phyloP scores from a whole-genome alignment of 371 early-diverging fungal genomes.

The Rhizopus stolonifer region DNA sequence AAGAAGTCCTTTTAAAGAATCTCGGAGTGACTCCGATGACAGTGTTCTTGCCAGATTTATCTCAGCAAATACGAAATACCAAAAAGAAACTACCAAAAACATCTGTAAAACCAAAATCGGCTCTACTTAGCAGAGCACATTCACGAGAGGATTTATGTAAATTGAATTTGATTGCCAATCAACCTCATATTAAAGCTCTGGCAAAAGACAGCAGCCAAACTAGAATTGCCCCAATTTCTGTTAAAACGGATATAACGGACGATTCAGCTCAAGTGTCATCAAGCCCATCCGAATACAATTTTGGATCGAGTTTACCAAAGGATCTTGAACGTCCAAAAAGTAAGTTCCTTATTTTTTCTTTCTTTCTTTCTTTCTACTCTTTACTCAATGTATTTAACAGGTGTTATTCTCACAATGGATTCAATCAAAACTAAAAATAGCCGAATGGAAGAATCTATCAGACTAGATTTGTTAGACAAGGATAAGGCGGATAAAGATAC shows the following conservation, averaged over 20 bases:
- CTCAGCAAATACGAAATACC: constrained; percentile 17
- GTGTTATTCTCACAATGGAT: constrained; percentile 25
- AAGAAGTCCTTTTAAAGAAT: constrained; percentile 56
- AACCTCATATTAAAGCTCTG: constrained; percentile 42
- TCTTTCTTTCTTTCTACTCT: too few species aligned
- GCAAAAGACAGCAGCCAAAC: constrained; percentile 79
- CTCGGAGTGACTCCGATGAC: constrained; percentile 72
- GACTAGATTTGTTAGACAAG: constrained; percentile 9
- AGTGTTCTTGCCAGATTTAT: constrained; percentile 61
- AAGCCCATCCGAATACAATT: constrained; percentile 32
- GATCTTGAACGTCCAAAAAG: constrained; percentile 26
- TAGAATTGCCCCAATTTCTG: constrained; percentile 54
- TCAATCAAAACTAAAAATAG: constrained; percentile 12
- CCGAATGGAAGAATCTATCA: constrained; percentile 11
- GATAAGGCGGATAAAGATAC: constrained; percentile 1
- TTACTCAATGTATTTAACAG: background rate
- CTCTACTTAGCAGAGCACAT: constrained; percentile 1
- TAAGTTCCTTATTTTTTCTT: too few species aligned
- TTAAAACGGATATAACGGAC: constrained; percentile 55
- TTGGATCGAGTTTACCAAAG: constrained; percentile 23
- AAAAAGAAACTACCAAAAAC: background rate
- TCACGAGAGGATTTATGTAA: constrained; percentile 30
- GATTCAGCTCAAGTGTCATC: constrained; percentile 18
- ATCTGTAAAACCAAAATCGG: background rate
- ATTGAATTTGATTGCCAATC: constrained; percentile 36